Evolutionary conservation across 371 early-diverging fungal species (phyloP).

Genomic region (Syncephalastrum racemosum): DNA sequence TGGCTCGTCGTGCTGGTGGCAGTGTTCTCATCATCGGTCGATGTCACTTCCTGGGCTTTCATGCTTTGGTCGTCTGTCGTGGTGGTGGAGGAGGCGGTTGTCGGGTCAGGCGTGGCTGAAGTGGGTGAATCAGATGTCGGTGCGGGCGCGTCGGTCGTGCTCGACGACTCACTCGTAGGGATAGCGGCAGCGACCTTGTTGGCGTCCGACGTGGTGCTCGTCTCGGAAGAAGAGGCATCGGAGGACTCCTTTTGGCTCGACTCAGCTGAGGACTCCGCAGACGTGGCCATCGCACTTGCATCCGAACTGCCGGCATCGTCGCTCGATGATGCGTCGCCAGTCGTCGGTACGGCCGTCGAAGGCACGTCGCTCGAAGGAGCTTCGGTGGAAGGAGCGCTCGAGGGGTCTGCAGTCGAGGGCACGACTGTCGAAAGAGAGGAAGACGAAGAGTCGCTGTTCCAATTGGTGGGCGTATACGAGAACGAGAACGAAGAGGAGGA

Average conservation of each 20-base stretch:
- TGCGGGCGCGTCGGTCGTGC: conserved; percentile 1
- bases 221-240: background rate
- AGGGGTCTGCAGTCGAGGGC: too few species aligned
- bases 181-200: background rate
- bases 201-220: background rate
- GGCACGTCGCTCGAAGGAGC: too few species aligned
- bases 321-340: background rate
- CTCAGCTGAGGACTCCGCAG: background rate
- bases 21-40: too few species aligned
- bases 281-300: background rate
- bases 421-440: too few species aligned
- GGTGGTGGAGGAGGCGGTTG: background rate
- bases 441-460: too few species aligned
- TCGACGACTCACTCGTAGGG: background rate
- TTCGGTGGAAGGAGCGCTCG: too few species aligned
- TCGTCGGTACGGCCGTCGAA: too few species aligned
- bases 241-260: background rate
- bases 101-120: background rate
- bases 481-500: too few species aligned
- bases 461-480: too few species aligned
- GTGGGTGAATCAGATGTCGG: background rate
- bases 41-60: background rate
- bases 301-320: background rate
- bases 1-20: conserved; percentile 9
- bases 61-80: conserved; percentile 1